Base-by-base conservation (phyloP, 805 yeast genomes). In the Jamesozyma gamospora region DNA sequence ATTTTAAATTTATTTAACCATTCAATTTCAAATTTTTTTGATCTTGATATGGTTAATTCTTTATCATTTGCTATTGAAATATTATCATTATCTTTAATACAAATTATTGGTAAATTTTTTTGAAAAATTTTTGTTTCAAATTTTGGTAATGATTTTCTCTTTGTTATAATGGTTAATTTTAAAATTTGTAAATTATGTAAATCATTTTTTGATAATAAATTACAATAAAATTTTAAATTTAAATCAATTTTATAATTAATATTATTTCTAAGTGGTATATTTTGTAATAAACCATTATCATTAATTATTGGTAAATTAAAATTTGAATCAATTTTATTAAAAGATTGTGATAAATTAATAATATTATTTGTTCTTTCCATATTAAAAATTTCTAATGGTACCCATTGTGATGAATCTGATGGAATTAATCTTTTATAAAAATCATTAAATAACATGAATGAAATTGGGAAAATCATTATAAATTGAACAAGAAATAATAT, bases 391-490 rank as follows among this genome's bases (percentile, higher is more conserved):
- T 50, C 43, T n/a, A 56, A 33, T 1, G 56, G 55, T 1, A 49
- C 47, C 34, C 40, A 39, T 36, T 50, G 57, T 2, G 53, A 48
- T 0, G 63, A 50, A 32, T 58, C 63, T 14, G 50, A 21, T 18
- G 60, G 57, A 19, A 56, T 39, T 25, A 59, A 42, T 16, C 55
- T 42, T 7, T 36, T 37, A 34, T 52, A 55, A 28, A 56, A 50
- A 36, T 59, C 62, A 41, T 55, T 48, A 36, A 56, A 59, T 26
- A 56, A 38, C 9, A 58, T 34, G 7, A 42, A 42, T 1, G 64
- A 46, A 9, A 59, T 39, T 4, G 64, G 64, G 19, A 52, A 42
- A 13, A 59, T 46, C 6, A 59, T 29, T 18, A 52, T 13, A 3
- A 58, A 3, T 32, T 58, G 52, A 15, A 56, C 45, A 6, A 49